Evolutionary conservation across 2,329 filamentous ascomycete species (phyloP).

Genomic region (Reticulascus tulasneorum): DNA sequence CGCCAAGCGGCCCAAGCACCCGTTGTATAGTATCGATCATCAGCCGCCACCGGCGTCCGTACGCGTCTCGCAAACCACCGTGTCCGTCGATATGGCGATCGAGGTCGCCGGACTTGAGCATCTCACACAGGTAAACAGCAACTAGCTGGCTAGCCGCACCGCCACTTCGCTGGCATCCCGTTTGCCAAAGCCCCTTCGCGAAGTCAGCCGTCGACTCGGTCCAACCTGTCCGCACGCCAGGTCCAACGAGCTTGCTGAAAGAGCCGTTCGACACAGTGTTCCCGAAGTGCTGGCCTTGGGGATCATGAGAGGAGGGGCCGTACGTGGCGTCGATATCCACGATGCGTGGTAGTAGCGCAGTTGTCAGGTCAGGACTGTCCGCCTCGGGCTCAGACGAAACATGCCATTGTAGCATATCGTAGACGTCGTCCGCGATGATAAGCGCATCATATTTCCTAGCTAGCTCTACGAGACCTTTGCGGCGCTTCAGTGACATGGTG

Average conservation of each 20-base stretch:
- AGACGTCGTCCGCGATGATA: constrained; percentile 87
- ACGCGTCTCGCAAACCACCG: constrained; percentile 42
- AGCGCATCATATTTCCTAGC: constrained; percentile 77
- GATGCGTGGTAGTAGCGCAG: constrained; percentile 63
- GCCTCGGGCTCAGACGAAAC: constrained; percentile 15
- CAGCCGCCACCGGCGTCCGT: constrained; percentile 40
- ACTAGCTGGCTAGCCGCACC: constrained; percentile 54
- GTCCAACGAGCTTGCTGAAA: constrained; percentile 83
- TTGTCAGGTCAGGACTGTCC: constrained; percentile 23
- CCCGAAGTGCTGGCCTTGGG: no score
- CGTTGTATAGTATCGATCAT: constrained; percentile 57
- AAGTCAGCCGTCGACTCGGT: constrained; percentile 63
- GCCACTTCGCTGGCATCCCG: constrained; percentile 51
- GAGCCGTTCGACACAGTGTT: constrained; percentile 82
- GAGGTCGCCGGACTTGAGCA: constrained; percentile 41
- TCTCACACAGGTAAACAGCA: constrained; percentile 45
- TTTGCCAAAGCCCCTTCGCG: constrained; percentile 46
- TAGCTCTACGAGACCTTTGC: constrained; percentile 67
- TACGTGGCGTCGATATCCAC: constrained; percentile 75
- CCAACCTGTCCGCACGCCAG: constrained; percentile 83
- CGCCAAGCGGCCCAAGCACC: constrained; percentile 53
- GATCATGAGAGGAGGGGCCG: constrained; percentile 46
- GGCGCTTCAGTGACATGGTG: constrained; percentile 68
- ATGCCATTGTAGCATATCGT: constrained; percentile 86
- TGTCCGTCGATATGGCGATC: constrained; percentile 36